These are phyloP conservation scores for Aspergillus sp. DNA, from an alignment of 2,329 filamentous ascomycete genomes.

Conservation along the genomic window DNA sequence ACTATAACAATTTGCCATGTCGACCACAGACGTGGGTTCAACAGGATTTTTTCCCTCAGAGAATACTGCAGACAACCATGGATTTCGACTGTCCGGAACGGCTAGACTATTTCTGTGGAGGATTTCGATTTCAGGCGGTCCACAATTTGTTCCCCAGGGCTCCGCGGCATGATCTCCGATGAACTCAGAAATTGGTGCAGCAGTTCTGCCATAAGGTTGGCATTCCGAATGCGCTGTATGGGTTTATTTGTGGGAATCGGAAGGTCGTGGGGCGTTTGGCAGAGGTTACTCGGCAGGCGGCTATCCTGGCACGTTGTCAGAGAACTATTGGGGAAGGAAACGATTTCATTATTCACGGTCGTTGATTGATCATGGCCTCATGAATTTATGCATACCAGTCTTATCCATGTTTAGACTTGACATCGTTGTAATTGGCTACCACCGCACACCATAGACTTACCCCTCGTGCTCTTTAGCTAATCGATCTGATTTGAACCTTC, in stretches of 20 bases:
- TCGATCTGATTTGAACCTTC: too few species aligned
- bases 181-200: conserved; percentile 64
- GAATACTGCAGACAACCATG: conserved; percentile 87
- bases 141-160: conserved; percentile 78
- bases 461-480: too few species aligned
- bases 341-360: background rate
- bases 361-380: background rate
- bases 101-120: conserved; percentile 82
- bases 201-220: conserved; percentile 73
- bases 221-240: conserved; percentile 77
- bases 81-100: conserved; percentile 78
- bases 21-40: conserved; percentile 72
- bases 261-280: conserved; percentile 66
- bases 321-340: conserved; percentile 9
- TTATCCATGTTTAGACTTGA: too few species aligned
- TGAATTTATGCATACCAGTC: too few species aligned
- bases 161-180: conserved; percentile 72
- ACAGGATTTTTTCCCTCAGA: conserved; percentile 76
- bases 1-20: conserved; percentile 89
- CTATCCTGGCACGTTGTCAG: conserved; percentile 65
- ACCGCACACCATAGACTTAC: too few species aligned
- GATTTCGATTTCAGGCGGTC: conserved; percentile 79
- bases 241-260: conserved; percentile 71
- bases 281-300: conserved; percentile 68
- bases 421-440: too few species aligned